Percentiles rank a stretch among this genome's conserved stretches.
phyloP scores from a whole-genome alignment of 345 rosid species.

The Atalantia buxifolia region DNA sequence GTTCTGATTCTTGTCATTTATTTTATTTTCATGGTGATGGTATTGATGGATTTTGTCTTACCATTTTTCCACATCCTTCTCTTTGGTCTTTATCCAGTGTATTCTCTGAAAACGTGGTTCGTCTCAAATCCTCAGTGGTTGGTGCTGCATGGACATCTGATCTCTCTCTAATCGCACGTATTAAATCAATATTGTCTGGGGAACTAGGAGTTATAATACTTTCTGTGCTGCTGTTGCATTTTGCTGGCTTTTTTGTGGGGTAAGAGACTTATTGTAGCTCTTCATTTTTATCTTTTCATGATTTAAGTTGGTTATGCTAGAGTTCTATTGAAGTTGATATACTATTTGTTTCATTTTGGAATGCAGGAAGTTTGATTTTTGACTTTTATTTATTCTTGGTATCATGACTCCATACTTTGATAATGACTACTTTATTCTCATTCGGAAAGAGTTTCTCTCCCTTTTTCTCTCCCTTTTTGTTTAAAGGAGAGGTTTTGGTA shows the following conservation, averaged over 20 bases:
- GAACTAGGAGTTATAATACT: conserved; percentile 45
- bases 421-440: not conserved
- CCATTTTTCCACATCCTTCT: not conserved
- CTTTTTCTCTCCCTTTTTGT: no score
- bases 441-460: not conserved
- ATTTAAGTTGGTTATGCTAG: not conserved
- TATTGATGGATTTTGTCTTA: not conserved
- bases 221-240: conserved; percentile 52
- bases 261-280: conserved; percentile 15
- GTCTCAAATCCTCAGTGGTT: conserved; percentile 44
- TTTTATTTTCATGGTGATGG: not conserved
- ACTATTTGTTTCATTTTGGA: not conserved
- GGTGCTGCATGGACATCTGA: conserved; percentile 33
- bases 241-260: conserved; percentile 64
- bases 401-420: no score
- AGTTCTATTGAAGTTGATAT: not conserved
- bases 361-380: not conserved
- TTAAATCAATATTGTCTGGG: conserved; percentile 40
- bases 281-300: not conserved
- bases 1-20: conserved; percentile 22
- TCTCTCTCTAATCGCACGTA: conserved; percentile 24
- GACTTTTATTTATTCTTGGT: not conserved
- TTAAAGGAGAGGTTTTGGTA: not conserved
- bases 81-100: conserved; percentile 32
- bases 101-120: conserved; percentile 55